Evolutionary conservation across 768 basidiomycete species (phyloP).

Genomic region (Termitomyces sp.): DNA sequence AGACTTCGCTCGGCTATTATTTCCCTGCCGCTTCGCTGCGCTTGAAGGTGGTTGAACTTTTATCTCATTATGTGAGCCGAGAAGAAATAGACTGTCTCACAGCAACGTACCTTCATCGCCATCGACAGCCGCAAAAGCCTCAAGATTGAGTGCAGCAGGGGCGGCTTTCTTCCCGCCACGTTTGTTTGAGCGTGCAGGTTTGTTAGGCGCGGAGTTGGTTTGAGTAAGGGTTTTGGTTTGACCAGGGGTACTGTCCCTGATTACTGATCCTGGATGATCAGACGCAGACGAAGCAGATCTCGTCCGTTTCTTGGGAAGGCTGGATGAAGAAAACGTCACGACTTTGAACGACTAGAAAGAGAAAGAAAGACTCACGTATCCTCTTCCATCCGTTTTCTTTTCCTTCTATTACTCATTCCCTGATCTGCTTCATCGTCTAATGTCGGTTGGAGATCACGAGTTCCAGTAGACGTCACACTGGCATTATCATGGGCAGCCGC

Average conservation of each 20-base stretch:
- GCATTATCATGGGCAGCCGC: slow-evolving; percentile 43
- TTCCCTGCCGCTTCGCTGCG: slow-evolving; percentile 29
- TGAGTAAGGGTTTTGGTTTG: slow-evolving; percentile 22
- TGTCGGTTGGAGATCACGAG: slow-evolving; percentile 29
- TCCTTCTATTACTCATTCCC: slow-evolving; percentile 41
- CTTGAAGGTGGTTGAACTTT: slow-evolving; percentile 5
- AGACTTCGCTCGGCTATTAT: slow-evolving; percentile 33
- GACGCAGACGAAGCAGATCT: slow-evolving; percentile 71
- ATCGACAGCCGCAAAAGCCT: slow-evolving; percentile 33
- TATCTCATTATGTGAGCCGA: slow-evolving; percentile 12
- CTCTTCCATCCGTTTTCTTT: slow-evolving; percentile 73
- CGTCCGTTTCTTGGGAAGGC: slow-evolving; percentile 61
- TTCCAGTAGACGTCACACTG: slow-evolving; percentile 26
- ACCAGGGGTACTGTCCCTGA: slow-evolving; percentile 37
- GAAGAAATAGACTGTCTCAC: background rate
- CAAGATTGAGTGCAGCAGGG: slow-evolving; percentile 18
- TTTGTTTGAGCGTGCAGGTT: slow-evolving; percentile 31
- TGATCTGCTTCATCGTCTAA: slow-evolving; percentile 45
- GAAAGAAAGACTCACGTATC: slow-evolving; percentile 45
- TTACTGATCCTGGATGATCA: slow-evolving; percentile 40
- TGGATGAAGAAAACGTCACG: slow-evolving; percentile 14
- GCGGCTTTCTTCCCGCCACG: slow-evolving; percentile 39
- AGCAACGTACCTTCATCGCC: slow-evolving; percentile 56
- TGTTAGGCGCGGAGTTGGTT: slow-evolving; percentile 24
- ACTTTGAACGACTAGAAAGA: background rate